Evolutionary conservation across 371 early-diverging fungal genomes (phyloP).

Genomic region (Circinella umbellata): DNA sequence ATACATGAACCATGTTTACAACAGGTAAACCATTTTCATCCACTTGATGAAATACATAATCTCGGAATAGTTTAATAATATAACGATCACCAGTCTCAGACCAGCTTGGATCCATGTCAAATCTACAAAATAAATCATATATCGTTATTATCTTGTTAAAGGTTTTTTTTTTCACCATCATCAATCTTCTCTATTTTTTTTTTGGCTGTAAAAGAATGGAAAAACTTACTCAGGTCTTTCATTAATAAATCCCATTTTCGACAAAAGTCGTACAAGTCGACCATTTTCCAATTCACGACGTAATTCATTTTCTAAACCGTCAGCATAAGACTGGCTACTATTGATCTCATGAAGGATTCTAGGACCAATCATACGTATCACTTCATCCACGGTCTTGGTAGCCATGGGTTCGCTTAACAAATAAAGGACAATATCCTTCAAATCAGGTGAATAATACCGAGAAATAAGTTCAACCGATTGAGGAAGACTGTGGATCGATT

Average conservation of each 20-base stretch:
- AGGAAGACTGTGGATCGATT: constrained; percentile 70
- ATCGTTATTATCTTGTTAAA: too few relatives aligned
- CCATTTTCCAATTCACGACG: constrained; percentile 88
- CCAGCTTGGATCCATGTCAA: constrained; percentile 91
- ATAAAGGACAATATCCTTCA: constrained; percentile 83
- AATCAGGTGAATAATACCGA: constrained; percentile 74
- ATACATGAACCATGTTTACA: constrained; percentile 89
- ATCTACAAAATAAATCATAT: constrained; percentile 39
- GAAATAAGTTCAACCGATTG: constrained; percentile 79
- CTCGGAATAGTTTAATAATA: constrained; percentile 93
- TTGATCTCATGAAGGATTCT: constrained; percentile 79
- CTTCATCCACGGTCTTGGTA: constrained; percentile 82
- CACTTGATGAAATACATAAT: constrained; percentile 96
- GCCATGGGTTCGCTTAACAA: constrained; percentile 79
- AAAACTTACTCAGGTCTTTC: constrained; percentile 88
- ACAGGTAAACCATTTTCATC: constrained; percentile 87
- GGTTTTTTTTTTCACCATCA: not conserved
- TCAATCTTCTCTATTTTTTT: not conserved
- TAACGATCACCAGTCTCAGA: constrained; percentile 96
- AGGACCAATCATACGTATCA: constrained; percentile 82
- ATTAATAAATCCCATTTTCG: constrained; percentile 92
- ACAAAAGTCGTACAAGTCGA: constrained; percentile 79
- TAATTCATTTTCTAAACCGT: constrained; percentile 80
- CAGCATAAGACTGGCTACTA: constrained; percentile 62
- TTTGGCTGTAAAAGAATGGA: not conserved